Evolutionary conservation across 352 stramenopile genomes (phyloP), one percentile per base, ranked within the genome.

Genomic region (Aphanomyces invadans): DNA sequence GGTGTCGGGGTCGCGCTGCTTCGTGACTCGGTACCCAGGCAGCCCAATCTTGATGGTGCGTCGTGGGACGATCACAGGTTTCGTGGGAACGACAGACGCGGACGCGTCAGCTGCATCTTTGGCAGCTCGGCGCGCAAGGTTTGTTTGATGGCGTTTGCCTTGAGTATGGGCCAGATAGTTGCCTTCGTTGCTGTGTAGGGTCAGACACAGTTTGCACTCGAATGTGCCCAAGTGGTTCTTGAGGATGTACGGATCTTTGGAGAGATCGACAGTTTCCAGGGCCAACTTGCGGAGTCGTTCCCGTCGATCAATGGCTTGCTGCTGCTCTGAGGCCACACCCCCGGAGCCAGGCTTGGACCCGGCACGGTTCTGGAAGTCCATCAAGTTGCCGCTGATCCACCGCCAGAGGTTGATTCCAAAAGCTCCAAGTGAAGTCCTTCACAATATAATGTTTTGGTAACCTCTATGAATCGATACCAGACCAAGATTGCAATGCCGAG

Each of bases 101-200:
- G 86, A 76, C 0, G 74, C 75, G n/a, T 74, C 76, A 1, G 77
- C 76, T 2, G 71, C 73, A 39, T 97, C 79, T 75, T 96, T 86
- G 52, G 87, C 83, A 5, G 93, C 95, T 25, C 97, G 87, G 38
- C 90, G 78, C 11, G 88, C 92, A 63, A 99, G 78, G 69, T 98
- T 98, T 23, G 87, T 92, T 87, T 99, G 96, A 81, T 99, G 97
- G 51, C 97, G 94, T 82, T 98, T 99, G 51, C 95, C 97, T 78
- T 99, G 97, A 39, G 97, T 99, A 75, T 99, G 97, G 26, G 97
- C 96, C 62, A 99, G 80, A 77, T 99, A 99, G 74, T 99, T 99
- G 29, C 94, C 96, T 78, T 99, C 96, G 72, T 98, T 99, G 68
- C 97, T 98, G 83, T 99, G 97, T 55, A 99, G 74, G 28, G 97